These are phyloP conservation scores for Gossypium anomalum DNA, from an alignment of 345 rosid genomes.

Conservation along the genomic window DNA sequence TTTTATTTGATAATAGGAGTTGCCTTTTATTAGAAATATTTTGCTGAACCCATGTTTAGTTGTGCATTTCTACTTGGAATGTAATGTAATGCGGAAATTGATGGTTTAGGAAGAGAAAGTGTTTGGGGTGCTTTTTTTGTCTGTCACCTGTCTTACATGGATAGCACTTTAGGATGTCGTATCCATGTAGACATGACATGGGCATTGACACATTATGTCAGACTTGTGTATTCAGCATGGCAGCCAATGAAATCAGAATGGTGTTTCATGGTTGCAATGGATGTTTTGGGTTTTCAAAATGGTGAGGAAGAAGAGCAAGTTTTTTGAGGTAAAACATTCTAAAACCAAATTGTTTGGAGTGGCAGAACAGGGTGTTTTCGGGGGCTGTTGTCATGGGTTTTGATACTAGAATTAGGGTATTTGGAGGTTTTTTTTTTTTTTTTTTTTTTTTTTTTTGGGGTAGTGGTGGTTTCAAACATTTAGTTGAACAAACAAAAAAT, in stretches of 20 bases:
- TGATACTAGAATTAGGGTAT: background rate
- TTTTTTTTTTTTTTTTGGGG: background rate
- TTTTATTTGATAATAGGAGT: background rate
- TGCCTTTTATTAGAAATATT: background rate
- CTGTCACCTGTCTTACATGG: background rate
- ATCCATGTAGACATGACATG: background rate
- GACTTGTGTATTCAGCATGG: background rate
- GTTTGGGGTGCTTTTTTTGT: background rate
- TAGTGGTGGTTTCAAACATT: too few species aligned
- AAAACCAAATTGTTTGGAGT: background rate
- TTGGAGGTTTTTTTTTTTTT: background rate
- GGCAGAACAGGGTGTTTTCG: background rate
- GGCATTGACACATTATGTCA: background rate
- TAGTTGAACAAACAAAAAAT: too few species aligned
- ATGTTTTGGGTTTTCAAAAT: background rate
- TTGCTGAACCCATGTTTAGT: conserved; percentile 1
- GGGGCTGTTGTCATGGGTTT: background rate
- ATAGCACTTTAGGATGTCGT: too few species aligned
- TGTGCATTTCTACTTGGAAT: background rate
- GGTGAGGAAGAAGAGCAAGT: background rate
- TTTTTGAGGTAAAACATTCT: background rate
- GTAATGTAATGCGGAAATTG: background rate
- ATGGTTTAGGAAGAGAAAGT: background rate
- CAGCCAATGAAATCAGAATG: background rate
- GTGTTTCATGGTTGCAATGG: background rate